A percentile compares a stretch with the other conserved stretches of the same genome.
These are phyloP conservation scores for Nematocida major DNA, from an alignment of 371 early-diverging fungal species.

Conservation along the genomic window DNA sequence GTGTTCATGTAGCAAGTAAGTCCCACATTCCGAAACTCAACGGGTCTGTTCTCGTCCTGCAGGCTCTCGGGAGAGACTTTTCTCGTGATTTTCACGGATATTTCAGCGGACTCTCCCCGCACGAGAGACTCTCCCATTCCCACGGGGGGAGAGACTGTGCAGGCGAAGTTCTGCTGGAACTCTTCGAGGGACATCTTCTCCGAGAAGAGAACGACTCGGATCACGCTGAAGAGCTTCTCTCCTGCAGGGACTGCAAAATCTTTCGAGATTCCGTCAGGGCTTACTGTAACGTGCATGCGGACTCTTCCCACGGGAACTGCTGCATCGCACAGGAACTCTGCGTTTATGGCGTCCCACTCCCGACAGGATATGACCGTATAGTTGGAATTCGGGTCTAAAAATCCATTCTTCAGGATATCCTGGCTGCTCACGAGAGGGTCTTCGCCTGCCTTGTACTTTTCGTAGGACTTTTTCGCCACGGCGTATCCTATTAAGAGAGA, in stretches of 20 bases:
- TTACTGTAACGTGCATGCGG: background rate
- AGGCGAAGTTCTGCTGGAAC: background rate
- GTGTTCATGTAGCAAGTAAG: slow-evolving; percentile 52
- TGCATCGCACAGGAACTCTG: background rate
- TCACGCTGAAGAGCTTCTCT: slow-evolving; percentile 10
- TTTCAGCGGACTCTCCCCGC: slow-evolving; percentile 1
- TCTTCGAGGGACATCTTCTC: slow-evolving; percentile 14
- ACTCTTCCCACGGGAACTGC: slow-evolving; percentile 35
- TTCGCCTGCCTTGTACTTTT: background rate
- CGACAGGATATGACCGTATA: slow-evolving; percentile 26
- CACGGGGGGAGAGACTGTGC: background rate
- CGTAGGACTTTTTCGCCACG: slow-evolving; percentile 30
- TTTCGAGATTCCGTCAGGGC: background rate
- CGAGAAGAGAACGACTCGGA: slow-evolving; percentile 21
- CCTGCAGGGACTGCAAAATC: background rate
- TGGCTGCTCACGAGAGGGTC: background rate
- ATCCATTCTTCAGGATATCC: background rate
- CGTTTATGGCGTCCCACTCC: slow-evolving; percentile 25
- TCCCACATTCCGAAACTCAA: slow-evolving; percentile 47
- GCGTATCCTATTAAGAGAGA: slow-evolving; percentile 31
- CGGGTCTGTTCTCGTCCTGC: slow-evolving; percentile 14
- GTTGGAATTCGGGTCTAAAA: background rate
- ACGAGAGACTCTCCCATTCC: background rate
- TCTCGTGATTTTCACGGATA: slow-evolving; percentile 9
- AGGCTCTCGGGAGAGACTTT: background rate